phyloP scores from a whole-genome alignment of 495 filamentous ascomycete species.

The Darksidea phi region DNA sequence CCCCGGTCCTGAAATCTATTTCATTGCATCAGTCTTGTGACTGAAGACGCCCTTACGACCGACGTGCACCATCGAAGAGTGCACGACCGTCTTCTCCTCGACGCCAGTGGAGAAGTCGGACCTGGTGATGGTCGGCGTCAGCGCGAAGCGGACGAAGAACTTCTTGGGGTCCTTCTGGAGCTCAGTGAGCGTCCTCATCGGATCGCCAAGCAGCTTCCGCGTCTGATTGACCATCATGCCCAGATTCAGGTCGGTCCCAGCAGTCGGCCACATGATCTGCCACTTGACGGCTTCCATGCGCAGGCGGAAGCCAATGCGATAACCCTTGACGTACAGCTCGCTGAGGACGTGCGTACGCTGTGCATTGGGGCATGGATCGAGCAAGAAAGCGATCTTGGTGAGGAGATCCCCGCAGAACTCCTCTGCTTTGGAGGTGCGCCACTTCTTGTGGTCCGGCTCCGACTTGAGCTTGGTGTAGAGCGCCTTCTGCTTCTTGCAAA shows the following conservation, averaged over 20 bases:
- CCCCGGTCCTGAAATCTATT: too few species aligned
- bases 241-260: background rate
- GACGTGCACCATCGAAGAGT: constrained; percentile 6
- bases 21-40: too few species aligned
- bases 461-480: constrained; percentile 10
- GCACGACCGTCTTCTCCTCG: constrained; percentile 11
- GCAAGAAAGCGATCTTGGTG: background rate
- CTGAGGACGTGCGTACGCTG: background rate
- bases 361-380: background rate
- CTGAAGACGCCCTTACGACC: background rate
- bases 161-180: background rate
- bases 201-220: constrained; percentile 1
- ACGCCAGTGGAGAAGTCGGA: background rate
- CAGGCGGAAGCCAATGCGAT: constrained; percentile 24
- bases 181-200: background rate
- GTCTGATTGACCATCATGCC: constrained; percentile 18
- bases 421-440: background rate
- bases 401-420: background rate
- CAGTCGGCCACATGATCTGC: constrained; percentile 10
- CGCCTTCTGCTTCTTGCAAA: constrained; percentile 5
- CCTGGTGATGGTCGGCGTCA: constrained; percentile 7
- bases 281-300: constrained; percentile 19
- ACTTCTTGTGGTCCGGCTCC: background rate
- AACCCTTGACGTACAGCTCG: constrained; percentile 18
- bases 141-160: constrained; percentile 18